Evolutionary conservation across 768 basidiomycete species (phyloP).

Genomic region (Holtermannia corniformis): DNA sequence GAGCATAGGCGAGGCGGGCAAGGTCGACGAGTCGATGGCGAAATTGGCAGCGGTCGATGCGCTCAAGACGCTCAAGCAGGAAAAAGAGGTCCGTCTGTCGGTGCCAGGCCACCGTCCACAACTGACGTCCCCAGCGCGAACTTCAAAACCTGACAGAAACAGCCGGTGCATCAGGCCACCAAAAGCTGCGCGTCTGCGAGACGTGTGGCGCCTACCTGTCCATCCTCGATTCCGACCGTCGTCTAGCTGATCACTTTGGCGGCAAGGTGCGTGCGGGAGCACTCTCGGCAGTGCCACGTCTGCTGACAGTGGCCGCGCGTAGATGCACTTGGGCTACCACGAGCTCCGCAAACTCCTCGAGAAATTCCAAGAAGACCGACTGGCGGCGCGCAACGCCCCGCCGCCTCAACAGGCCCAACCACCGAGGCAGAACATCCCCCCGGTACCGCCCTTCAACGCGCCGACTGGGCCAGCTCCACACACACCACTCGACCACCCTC

Average conservation of each 20-base stretch:
- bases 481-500: constrained; percentile 30
- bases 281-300: background rate
- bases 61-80: constrained; percentile 85
- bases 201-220: constrained; percentile 99
- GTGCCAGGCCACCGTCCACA: background rate
- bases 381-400: constrained; percentile 49
- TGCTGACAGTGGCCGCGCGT: background rate
- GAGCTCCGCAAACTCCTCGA: constrained; percentile 88
- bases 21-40: constrained; percentile 96
- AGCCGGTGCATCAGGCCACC: constrained; percentile 98
- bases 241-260: constrained; percentile 98
- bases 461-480: constrained; percentile 15
- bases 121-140: constrained; percentile 83
- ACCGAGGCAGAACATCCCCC: constrained; percentile 4
- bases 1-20: constrained; percentile 81
- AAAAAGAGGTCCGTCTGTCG: constrained; percentile 78
- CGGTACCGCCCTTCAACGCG: constrained; percentile 7
- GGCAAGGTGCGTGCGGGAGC: constrained; percentile 65
- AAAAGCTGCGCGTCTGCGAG: constrained; percentile 98
- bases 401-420: constrained; percentile 29
- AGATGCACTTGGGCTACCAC: constrained; percentile 99
- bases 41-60: constrained; percentile 97
- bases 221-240: constrained; percentile 94
- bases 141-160: constrained; percentile 94
- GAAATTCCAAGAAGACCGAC: constrained; percentile 84